Evolutionary conservation across 2,329 filamentous ascomycete genomes (phyloP), one percentile per base, ranked within the genome.

Genomic region (Elsinoe batatas): DNA sequence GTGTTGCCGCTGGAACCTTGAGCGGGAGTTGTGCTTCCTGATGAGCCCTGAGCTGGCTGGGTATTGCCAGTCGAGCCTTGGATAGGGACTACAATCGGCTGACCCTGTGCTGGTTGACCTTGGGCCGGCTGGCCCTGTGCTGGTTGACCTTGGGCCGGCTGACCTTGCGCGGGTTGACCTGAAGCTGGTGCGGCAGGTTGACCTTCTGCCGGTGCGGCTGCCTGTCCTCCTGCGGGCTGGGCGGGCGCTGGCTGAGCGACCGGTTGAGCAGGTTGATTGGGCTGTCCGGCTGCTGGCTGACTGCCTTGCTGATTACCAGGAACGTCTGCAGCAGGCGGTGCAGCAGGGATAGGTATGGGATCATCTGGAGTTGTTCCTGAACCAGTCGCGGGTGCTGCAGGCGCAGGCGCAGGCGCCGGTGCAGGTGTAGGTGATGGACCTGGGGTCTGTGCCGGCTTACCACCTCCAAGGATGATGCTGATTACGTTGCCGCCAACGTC

Each of bases 381-480:
- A 33, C 17, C 15, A 12, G 33, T 18, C 17, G 46, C n/a, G 3
- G 49, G 33, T 10, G 49, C 33, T 40, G 49, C 49, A 30, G 36
- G 49, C 5, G 33, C 32, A 10, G 49, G 49, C 3, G 49, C 49
- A 30, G 36, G 49, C 5, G 33, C 32, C 2, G 49, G 49, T 5
- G 11, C 17, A 15, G 49, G 32, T 18, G 49, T 12, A 7, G 11
- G 12, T 10, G 15, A 12, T 17, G 51, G 51, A 12, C 8, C 35
- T 32, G 35, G 13, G 33, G 33, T 53, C 18, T 33, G 33, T 32
- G 17, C 18, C 15, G 50, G 50, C 15, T 33, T n/a, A 20, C 47
- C 47, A 38, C 47, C 47, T 35, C 47, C 47, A 5, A 20, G 15
- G n/a, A 51, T 51, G 15, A 51, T 51, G 32, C 47, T 51, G 32